These are phyloP conservation scores for Retiboletus flavoniger DNA, from an alignment of 1,284 basidiomycete species.

Conservation along the genomic window DNA sequence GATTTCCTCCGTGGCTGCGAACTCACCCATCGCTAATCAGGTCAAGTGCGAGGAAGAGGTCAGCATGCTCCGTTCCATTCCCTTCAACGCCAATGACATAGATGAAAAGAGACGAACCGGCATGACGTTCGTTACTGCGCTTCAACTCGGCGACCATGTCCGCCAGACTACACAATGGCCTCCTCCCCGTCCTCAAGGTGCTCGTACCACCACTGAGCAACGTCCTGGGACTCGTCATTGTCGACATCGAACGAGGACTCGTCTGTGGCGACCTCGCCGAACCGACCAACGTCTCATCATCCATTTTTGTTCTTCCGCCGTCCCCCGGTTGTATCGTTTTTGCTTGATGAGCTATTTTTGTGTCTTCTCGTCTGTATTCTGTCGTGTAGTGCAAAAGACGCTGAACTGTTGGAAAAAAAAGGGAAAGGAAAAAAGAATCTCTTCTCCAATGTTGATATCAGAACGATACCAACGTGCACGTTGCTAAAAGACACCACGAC, in stretches of 20 bases:
- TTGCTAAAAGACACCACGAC: constrained; percentile 6
- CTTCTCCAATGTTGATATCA: constrained; percentile 10
- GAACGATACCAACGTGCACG: not conserved
- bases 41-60: not conserved
- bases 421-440: not conserved
- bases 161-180: constrained; percentile 15
- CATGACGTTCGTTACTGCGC: constrained; percentile 14
- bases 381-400: not conserved
- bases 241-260: constrained; percentile 23
- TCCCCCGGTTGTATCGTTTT: not conserved
- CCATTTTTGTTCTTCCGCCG: constrained; percentile 13
- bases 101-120: constrained; percentile 13
- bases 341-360: constrained; percentile 2
- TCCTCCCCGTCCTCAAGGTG: constrained; percentile 3
- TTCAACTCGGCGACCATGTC: constrained; percentile 27
- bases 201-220: constrained; percentile 9
- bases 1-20: constrained; percentile 14
- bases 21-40: constrained; percentile 25
- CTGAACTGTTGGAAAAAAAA: not conserved
- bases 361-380: not conserved
- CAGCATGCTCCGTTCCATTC: not conserved
- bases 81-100: not conserved
- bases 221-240: constrained; percentile 19
- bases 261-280: constrained; percentile 21
- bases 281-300: constrained; percentile 28